Conservation (phyloP, 257 asterid species). For the Oldenlandia corymbosa region DNA sequence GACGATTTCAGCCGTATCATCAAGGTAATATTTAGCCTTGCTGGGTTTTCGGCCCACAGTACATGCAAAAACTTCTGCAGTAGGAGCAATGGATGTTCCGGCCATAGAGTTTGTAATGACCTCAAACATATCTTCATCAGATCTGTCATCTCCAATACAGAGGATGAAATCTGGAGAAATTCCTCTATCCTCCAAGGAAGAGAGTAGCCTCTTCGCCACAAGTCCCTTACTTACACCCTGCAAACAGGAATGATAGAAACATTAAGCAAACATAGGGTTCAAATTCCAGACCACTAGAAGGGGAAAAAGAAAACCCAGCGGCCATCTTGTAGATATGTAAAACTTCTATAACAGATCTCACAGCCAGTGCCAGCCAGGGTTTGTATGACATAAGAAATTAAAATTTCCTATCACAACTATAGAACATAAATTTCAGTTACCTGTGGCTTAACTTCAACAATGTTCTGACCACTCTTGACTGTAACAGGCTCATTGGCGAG, state of each 20-base stretch:
- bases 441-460: constrained; percentile 91
- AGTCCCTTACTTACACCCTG: constrained; percentile 92
- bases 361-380: background rate
- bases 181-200: constrained; percentile 55
- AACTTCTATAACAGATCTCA: background rate
- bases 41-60: constrained; percentile 80
- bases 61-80: constrained; percentile 81
- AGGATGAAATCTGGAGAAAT: constrained; percentile 59
- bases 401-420: background rate
- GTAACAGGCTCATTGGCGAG: constrained; percentile 87
- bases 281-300: background rate
- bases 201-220: constrained; percentile 68
- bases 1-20: constrained; percentile 70
- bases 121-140: constrained; percentile 89
- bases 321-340: background rate
- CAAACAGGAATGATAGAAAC: background rate
- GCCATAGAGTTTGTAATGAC: constrained; percentile 52
- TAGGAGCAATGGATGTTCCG: constrained; percentile 64
- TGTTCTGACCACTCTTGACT: constrained; percentile 67
- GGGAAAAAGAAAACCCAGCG: background rate
- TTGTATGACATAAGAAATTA: background rate
- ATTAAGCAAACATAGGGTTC: no score
- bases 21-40: constrained; percentile 84
- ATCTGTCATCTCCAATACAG: constrained; percentile 80
- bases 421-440: constrained; percentile 29